phyloP scores from a whole-genome alignment of 1,284 basidiomycete genomes.

The Leccinum olivaceoglutinosum region DNA sequence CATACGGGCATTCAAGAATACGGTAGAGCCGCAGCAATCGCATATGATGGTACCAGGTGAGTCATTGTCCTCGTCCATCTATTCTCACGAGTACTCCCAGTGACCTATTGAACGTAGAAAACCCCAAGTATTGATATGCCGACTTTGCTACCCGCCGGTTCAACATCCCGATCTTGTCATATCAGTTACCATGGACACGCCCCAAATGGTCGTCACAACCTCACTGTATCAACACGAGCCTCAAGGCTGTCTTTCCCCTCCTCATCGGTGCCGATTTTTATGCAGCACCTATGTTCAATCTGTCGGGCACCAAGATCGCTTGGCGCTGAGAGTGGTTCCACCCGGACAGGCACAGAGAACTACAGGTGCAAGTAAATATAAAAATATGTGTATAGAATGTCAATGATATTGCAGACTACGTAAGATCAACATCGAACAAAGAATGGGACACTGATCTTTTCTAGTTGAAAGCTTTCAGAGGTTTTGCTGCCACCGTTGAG shows the following conservation, averaged over 20 bases:
- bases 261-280: constrained; percentile 56
- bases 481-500: no score
- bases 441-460: no score
- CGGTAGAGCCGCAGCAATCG: constrained; percentile 35
- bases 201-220: constrained; percentile 43
- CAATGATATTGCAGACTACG: no score
- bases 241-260: constrained; percentile 24
- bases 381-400: no score
- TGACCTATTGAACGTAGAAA: constrained; percentile 14
- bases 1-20: constrained; percentile 36
- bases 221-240: constrained; percentile 42
- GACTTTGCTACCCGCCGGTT: constrained; percentile 12
- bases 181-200: constrained; percentile 43
- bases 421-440: no score
- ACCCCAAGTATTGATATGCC: constrained; percentile 51
- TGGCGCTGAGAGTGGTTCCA: constrained; percentile 69
- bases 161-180: constrained; percentile 25
- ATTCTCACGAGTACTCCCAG: background rate
- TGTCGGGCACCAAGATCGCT: constrained; percentile 58
- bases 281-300: constrained; percentile 53
- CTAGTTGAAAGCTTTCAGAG: no score
- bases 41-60: constrained; percentile 24
- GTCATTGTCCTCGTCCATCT: background rate
- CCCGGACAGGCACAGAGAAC: constrained; percentile 45
- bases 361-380: no score